phyloP scores from a whole-genome alignment of 805 yeast genomes.

The Spathaspora girioi region DNA sequence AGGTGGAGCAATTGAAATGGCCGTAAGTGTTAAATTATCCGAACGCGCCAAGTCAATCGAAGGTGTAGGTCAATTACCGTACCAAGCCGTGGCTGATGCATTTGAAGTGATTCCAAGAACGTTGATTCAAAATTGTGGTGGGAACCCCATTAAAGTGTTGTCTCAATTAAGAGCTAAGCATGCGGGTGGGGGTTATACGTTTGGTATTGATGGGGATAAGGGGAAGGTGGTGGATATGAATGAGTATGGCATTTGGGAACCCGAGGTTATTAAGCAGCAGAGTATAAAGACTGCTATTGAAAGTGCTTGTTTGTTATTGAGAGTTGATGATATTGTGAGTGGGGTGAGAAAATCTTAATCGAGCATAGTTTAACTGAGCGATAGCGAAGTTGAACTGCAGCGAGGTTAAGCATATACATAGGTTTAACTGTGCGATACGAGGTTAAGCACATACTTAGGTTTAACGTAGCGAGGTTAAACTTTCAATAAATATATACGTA shows the following conservation, averaged over 20 bases:
- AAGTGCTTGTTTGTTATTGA: slow-evolving; percentile 87
- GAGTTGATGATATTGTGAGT: slow-evolving; percentile 97
- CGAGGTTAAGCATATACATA: neutral
- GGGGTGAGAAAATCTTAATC: slow-evolving; percentile 95
- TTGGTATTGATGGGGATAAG: slow-evolving; percentile 91
- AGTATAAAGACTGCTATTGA: slow-evolving; percentile 97
- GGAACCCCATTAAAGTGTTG: slow-evolving; percentile 84
- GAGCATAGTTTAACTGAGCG: slow-evolving; percentile 14
- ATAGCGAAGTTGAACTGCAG: too few species aligned
- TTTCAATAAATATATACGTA: too few species aligned
- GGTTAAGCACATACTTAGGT: neutral
- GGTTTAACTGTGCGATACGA: too few species aligned
- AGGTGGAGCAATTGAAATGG: slow-evolving; percentile 99
- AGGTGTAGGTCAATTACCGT: slow-evolving; percentile 98
- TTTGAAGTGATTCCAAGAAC: slow-evolving; percentile 98
- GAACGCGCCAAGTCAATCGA: slow-evolving; percentile 90
- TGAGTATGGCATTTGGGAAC: slow-evolving; percentile 97
- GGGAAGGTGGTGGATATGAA: slow-evolving; percentile 96
- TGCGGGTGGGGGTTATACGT: slow-evolving; percentile 81
- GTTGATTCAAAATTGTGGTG: slow-evolving; percentile 95
- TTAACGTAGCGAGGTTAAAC: too few species aligned
- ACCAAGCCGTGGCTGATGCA: slow-evolving; percentile 98
- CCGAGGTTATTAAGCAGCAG: slow-evolving; percentile 96
- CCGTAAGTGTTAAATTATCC: slow-evolving; percentile 81
- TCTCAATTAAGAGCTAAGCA: slow-evolving; percentile 95